Base-by-base conservation (phyloP, 2,329 filamentous ascomycete genomes). In the Hypoxylon sp. region DNA sequence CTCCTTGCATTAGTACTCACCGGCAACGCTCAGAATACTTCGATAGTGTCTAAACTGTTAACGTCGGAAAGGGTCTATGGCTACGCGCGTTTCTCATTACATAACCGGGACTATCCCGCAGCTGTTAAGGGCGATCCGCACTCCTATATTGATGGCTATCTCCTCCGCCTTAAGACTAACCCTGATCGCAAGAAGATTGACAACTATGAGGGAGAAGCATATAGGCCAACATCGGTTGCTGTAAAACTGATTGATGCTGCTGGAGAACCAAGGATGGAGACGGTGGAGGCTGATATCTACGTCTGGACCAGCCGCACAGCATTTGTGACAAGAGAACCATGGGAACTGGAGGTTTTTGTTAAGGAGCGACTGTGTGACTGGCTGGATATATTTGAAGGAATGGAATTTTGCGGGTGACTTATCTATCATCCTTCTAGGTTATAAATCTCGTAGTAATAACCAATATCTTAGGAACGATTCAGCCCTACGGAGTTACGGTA, bases 271-370 rank as follows among this genome's bases (percentile, higher is more conserved):
- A 3, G 23, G 13, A 37, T n/a, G 15, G 45, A 54, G 2, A 51
- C 13, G 1, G 38, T 65, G 1, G 57, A 69, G 3, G 67, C 55
- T 0, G 68, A 71, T 25, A 59, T 71, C n/a, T 71, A 70, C 40
- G 6, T 71, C 0, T 70, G 66, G 69, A 42, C 54, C 23, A 61
- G 66, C 0, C 55, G 64, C 2, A 2, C 7, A 5, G 2, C 44
- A 52, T 2, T 26, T 32, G 2, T 70, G 2, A 58, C 57, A 0
- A 7, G 11, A 1, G 43, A 61, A n/a, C 40, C 62, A 1, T 70
- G 67, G 69, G 49, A 63, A 0, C 36, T 69, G 2, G 35, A 66
- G 3, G 13, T 5, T 2, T 68, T 69, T 19, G 48, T 65, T 1
- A 37, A 50, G 7, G 58, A 68, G 11, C 54, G 63, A n/a, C 32